These are phyloP conservation scores for Mixia osmundae DNA, from an alignment of 1,284 basidiomycete genomes.

Conservation along the genomic window DNA sequence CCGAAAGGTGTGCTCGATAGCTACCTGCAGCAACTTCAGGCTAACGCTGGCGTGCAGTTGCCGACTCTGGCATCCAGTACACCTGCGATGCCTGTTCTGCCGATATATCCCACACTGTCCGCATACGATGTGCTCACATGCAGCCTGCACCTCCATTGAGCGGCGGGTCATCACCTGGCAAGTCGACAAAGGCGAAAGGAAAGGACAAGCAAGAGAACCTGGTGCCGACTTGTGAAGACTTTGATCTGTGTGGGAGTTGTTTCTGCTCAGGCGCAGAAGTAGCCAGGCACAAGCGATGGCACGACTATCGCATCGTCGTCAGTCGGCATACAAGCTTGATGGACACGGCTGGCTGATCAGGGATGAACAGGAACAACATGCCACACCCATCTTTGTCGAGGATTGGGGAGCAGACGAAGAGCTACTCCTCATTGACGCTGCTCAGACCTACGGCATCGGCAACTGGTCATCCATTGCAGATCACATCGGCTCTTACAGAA, in stretches of 20 bases:
- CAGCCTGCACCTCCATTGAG: conserved; percentile 5
- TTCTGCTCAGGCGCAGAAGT: conserved; percentile 84
- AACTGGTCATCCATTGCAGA: conserved; percentile 96
- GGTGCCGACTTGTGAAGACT: conserved; percentile 18
- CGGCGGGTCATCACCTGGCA: neutral
- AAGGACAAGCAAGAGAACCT: conserved; percentile 1
- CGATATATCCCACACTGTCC: conserved; percentile 19
- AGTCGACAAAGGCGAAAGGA: neutral
- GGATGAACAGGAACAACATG: conserved; percentile 55
- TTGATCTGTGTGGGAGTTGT: conserved; percentile 33
- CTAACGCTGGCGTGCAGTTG: too few species aligned
- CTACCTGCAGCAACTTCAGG: too few species aligned
- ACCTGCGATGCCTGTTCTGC: conserved; percentile 18
- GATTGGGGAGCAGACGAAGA: conserved; percentile 99
- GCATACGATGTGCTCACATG: conserved; percentile 19
- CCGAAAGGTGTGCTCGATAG: neutral
- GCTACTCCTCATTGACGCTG: conserved; percentile 68
- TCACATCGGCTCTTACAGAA: conserved; percentile 67
- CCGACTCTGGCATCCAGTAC: neutral
- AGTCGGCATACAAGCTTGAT: conserved; percentile 16
- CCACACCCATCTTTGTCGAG: conserved; percentile 79
- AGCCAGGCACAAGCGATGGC: conserved; percentile 58
- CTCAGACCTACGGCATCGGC: conserved; percentile 68
- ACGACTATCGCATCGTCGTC: conserved; percentile 82
- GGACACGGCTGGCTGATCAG: neutral